These are phyloP conservation scores for Ogataea hybrid DNA, from an alignment of 1,139 yeast genomes.

Conservation along the genomic window DNA sequence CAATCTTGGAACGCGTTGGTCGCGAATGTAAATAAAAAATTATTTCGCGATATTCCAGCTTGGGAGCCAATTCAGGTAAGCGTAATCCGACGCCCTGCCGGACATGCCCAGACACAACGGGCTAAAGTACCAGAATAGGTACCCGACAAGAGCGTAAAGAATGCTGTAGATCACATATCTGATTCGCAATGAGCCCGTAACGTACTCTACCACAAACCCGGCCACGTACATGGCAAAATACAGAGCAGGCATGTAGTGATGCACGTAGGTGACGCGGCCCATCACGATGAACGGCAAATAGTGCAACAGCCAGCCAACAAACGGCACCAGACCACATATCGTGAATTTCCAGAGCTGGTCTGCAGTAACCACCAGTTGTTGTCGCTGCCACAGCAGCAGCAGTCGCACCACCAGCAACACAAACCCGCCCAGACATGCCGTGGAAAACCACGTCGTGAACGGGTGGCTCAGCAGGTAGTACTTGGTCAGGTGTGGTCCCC, in stretches of 20 bases:
- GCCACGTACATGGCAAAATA: slow-evolving; percentile 70
- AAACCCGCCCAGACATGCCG: slow-evolving; percentile 35
- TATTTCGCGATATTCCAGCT: slow-evolving; percentile 48
- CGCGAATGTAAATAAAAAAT: slow-evolving; percentile 8
- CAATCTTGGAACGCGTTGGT: slow-evolving; percentile 7
- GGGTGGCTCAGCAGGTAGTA: slow-evolving; percentile 70
- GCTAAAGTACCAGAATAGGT: slow-evolving; percentile 71
- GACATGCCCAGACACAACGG: slow-evolving; percentile 86
- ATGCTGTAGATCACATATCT: slow-evolving; percentile 29
- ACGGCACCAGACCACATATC: slow-evolving; percentile 60
- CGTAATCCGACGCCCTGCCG: slow-evolving; percentile 65
- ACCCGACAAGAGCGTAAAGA: slow-evolving; percentile 52
- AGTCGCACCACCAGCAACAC: slow-evolving; percentile 38
- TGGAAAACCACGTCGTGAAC: slow-evolving; percentile 60
- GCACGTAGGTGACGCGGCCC: slow-evolving; percentile 84
- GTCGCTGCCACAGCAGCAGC: slow-evolving; percentile 63
- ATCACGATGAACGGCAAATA: slow-evolving; percentile 69
- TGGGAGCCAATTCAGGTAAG: slow-evolving; percentile 69
- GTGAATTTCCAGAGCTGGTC: slow-evolving; percentile 34
- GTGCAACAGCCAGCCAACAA: slow-evolving; percentile 71
- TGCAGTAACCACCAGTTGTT: slow-evolving; percentile 33
- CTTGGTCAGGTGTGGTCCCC: slow-evolving; percentile 49
- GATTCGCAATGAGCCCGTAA: slow-evolving; percentile 13
- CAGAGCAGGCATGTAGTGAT: slow-evolving; percentile 79
- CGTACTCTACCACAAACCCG: slow-evolving; percentile 55